A percentile compares a stretch with the other conserved stretches of the same genome.
phyloP scores from a whole-genome alignment of 192 early-diverging fungal genomes.

The Backusella luteola region DNA sequence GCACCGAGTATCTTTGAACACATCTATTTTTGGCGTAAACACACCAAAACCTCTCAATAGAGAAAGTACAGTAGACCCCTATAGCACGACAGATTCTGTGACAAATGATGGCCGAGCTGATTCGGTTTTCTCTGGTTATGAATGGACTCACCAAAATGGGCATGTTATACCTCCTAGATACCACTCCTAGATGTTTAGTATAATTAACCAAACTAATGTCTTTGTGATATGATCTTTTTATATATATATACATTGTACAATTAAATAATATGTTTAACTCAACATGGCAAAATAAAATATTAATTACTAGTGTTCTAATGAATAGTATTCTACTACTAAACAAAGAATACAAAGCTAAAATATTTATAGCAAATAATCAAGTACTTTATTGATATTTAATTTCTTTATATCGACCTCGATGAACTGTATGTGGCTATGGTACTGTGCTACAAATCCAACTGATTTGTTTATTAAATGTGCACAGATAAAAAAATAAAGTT shows the following conservation, averaged over 20 bases:
- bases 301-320: not conserved
- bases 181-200: not conserved
- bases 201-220: not conserved
- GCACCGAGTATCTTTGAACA: not conserved
- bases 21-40: not conserved
- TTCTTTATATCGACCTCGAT: not conserved
- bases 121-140: not conserved
- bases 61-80: not conserved
- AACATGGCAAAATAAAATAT: not conserved
- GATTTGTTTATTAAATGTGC: not conserved
- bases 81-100: not conserved
- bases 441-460: not conserved
- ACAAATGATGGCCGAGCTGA: not conserved
- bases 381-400: not conserved
- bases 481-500: not conserved
- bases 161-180: not conserved
- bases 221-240: not conserved
- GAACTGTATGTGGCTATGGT: not conserved
- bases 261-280: not conserved
- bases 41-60: not conserved
- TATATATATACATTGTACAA: not conserved
- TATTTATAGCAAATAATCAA: not conserved
- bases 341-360: not conserved
- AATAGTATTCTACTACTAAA: not conserved
- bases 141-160: not conserved